Conservation (phyloP, 106 monocot species). For the Dendrobium catenatum region DNA sequence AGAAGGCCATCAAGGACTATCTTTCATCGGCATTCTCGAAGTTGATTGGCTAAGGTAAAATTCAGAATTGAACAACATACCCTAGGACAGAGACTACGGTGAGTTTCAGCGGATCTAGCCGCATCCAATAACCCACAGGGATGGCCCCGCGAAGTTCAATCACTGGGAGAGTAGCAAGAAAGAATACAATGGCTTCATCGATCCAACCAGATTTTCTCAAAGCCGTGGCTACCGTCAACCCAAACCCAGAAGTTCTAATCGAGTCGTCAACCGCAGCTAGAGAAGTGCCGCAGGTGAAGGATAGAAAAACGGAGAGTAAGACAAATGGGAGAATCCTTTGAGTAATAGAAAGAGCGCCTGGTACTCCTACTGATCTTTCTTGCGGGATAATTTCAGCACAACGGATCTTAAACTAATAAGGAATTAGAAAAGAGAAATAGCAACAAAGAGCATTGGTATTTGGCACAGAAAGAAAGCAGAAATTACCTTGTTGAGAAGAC, state of each 20-base stretch:
- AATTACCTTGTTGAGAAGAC: background rate
- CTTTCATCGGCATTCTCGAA: background rate
- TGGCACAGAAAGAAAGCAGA: background rate
- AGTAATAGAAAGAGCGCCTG: background rate
- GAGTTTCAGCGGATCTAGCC: slow-evolving; percentile 55
- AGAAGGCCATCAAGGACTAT: background rate
- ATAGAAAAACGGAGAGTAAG: background rate
- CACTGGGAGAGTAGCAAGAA: slow-evolving; percentile 80
- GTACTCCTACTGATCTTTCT: background rate
- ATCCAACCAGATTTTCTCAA: slow-evolving; percentile 66
- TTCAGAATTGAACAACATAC: slow-evolving; percentile 20
- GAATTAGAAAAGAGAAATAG: background rate
- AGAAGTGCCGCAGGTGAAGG: background rate
- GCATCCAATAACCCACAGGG: slow-evolving; percentile 98
- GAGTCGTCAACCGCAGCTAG: slow-evolving; percentile 31
- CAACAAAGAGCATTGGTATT: background rate
- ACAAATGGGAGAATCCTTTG: background rate
- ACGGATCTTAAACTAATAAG: background rate
- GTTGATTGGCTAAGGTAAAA: background rate
- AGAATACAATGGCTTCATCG: slow-evolving; percentile 77
- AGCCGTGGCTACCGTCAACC: slow-evolving; percentile 64
- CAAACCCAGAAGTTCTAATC: slow-evolving; percentile 72
- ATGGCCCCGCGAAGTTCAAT: slow-evolving; percentile 95
- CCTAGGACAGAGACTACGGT: slow-evolving; percentile 75
- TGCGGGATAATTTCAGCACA: background rate